These are phyloP conservation scores for Prunus fruticosa DNA, from an alignment of 306 rosid genomes.

Conservation along the genomic window DNA sequence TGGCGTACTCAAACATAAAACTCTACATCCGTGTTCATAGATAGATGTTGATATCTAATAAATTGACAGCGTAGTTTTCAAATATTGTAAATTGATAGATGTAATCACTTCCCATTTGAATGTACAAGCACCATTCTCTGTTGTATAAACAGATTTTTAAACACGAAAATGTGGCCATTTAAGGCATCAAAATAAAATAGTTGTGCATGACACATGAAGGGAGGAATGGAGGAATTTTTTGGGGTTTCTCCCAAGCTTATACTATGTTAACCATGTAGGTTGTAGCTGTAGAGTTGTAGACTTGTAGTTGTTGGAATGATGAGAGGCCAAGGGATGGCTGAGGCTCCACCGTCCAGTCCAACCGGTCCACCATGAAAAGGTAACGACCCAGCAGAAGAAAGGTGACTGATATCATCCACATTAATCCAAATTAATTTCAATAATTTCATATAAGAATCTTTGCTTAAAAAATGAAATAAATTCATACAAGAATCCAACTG, in stretches of 20 bases:
- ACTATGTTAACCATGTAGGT: background rate
- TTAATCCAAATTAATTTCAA: constrained; percentile 1
- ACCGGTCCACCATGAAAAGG: constrained; percentile 33
- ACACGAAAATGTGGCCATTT: background rate
- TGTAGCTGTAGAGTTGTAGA: background rate
- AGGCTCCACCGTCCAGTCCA: constrained; percentile 21
- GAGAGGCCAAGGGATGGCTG: constrained; percentile 13
- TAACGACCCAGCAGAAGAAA: constrained; percentile 25
- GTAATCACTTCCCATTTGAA: background rate
- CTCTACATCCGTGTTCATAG: no score
- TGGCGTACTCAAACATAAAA: no score
- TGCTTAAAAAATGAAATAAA: no score
- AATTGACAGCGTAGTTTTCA: background rate
- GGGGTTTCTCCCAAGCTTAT: background rate
- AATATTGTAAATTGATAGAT: background rate
- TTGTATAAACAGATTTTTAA: background rate
- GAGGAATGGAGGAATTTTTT: background rate
- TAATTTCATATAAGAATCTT: constrained; percentile 9
- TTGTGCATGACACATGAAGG: background rate
- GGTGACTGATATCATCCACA: constrained; percentile 22
- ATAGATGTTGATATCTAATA: no score
- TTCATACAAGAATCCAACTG: constrained; percentile 5
- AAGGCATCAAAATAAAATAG: background rate
- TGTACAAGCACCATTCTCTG: no score
- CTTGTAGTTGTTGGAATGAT: background rate